Evolutionary conservation across 495 filamentous ascomycete genomes (phyloP), one percentile per base, ranked within the genome.

Genomic region (Staphylotrichum longicolle): DNA sequence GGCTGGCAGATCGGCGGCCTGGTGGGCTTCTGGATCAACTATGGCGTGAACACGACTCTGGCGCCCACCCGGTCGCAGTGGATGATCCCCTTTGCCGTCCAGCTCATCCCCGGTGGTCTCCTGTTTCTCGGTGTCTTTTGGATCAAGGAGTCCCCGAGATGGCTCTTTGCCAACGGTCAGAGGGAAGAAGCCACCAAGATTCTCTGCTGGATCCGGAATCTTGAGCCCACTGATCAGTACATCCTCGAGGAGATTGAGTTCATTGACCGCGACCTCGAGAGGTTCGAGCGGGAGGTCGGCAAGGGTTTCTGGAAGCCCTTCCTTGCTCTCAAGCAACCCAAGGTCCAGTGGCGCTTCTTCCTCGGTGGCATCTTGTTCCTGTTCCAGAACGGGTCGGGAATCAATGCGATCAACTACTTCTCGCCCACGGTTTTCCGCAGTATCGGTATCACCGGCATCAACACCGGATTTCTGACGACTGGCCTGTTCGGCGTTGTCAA

Each of bases 11-110:
- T 88, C 65, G 87, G 87, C 50, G 86, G 86, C 12, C 73, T 91
- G 32, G 81, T 88, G n/a, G 87, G 87, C 4, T 90, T 89, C 65
- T 88, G 84, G 85, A 87, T 88, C 66, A 88, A 87, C 65, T 82
- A 82, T 62, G 82, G 81, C 44, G 72, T 84, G 51, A 73, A 69
- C 42, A 70, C 74, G 49, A 80, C 77, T 1, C 71, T 82, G 59
- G 68, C 74, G 2, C 70, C 77, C 7, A 75, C 66, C 34, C 73
- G 74, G 52, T 74, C 69, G 6, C 82, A 84, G 67, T 85, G 83
- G 82, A 63, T 82, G 45, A 79, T 86, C 60, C 74, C 83, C 4
- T 85, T 85, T 51, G 82, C 78, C 9, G 71, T 86, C 39, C 83
- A 86, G 62, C 74, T 85, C 11, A 80, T 85, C 58, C 82, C 83